Conservation (phyloP, 2,329 filamentous ascomycete species). For the Elsinoe fawcettii region DNA sequence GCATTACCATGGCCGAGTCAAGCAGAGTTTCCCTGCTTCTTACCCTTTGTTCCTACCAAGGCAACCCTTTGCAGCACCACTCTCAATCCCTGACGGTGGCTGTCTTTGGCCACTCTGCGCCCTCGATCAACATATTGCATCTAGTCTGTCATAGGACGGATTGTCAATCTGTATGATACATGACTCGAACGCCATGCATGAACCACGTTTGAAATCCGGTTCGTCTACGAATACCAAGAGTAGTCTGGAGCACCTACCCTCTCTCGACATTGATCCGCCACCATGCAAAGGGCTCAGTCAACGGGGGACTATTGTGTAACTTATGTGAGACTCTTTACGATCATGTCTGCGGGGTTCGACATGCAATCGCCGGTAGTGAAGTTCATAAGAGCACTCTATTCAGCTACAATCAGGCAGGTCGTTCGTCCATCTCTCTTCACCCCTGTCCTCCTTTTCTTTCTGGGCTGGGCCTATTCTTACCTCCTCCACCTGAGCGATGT, state of each 20-base stretch:
- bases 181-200: conserved; percentile 13
- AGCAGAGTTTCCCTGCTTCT: conserved; percentile 1
- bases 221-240: conserved; percentile 8
- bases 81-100: conserved; percentile 5
- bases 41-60: neutral
- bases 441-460: neutral
- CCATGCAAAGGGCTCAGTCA: neutral
- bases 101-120: neutral
- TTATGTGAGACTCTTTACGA: conserved; percentile 12
- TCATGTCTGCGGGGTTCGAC: conserved; percentile 8
- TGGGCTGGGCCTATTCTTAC: neutral
- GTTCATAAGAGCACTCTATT: conserved; percentile 11
- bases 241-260: conserved; percentile 3
- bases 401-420: neutral
- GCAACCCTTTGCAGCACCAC: neutral
- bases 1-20: conserved; percentile 3
- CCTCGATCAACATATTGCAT: neutral
- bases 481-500: neutral
- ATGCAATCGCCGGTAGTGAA: conserved; percentile 11
- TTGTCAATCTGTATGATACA: conserved; percentile 2
- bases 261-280: conserved; percentile 10
- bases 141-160: neutral
- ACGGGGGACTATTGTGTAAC: neutral
- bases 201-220: conserved; percentile 12
- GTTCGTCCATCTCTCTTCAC: neutral